Base-by-base conservation (phyloP, 441 rosid species). In the Omphalea diandra region DNA sequence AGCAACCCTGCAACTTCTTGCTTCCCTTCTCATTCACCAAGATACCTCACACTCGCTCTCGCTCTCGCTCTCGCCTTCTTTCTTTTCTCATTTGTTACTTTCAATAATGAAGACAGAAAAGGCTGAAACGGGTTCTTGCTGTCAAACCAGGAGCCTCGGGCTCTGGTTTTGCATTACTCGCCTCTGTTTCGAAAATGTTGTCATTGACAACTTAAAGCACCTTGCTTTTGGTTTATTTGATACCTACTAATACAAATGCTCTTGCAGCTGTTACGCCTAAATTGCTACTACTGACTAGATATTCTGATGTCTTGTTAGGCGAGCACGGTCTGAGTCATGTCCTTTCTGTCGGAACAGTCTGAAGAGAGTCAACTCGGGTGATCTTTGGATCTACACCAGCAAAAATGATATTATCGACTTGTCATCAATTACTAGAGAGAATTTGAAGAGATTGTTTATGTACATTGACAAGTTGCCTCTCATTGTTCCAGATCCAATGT, bases 341-440 rank as follows among this genome's bases (percentile, higher is more conserved):
- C 99, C 99, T 5, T 94, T 92, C 73, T 94, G 99, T 71, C 86
- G 98, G 2, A 94, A 96, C 32, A 90, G 83, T 79, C 81, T 94
- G 26, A 94, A 90, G 86, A 85, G 99, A 66, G 98, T 92, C 7
- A 87, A 92, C 65, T 92, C 98, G 0, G 96, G 90, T 71, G 99
- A 94, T 65, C 75, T 94, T 20, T 94, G 99, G 99, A 87, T 94
- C 71, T 83, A 87, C 73, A 92, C 93, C 5, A 80, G 91, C 73
- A 81, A 80, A 20, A 87, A 80, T 9, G 99, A 94, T 36, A 87
- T 92, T 44, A 87, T 84, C 1, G 98, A 90, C 75, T 40, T 80
- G 18, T 80, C 86, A 73, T 82, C 90, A 1, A 86, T 87, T 4
- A 81, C 87, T 0, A 80, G 79, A 76, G 94, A 92, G 77, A 93